Conservation (phyloP, 768 basidiomycete genomes). For the Xerocomellus chrysenteron region DNA sequence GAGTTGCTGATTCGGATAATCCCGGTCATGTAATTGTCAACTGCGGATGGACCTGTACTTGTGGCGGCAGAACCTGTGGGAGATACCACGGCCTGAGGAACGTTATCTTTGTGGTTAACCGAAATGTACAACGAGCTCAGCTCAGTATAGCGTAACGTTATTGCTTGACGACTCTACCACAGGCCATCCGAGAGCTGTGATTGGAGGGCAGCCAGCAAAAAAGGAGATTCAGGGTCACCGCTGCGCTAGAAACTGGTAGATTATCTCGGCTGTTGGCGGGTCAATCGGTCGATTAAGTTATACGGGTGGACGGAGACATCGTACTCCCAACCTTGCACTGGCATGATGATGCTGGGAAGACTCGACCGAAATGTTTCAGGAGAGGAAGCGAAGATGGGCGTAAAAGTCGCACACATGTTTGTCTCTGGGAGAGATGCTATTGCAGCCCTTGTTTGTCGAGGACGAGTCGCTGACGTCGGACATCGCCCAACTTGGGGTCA, state of each 20-base stretch:
- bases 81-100: neutral
- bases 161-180: no score
- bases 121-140: neutral
- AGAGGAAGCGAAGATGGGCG: neutral
- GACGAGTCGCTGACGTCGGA: no score
- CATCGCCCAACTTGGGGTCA: no score
- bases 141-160: no score
- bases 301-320: neutral
- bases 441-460: no score
- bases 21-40: neutral
- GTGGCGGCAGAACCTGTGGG: neutral
- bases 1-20: no score
- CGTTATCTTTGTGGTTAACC: neutral
- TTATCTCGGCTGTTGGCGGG: no score
- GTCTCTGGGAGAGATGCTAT: neutral
- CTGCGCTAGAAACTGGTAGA: no score
- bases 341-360: constrained; percentile 9
- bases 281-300: no score
- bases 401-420: neutral
- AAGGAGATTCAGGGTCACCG: no score
- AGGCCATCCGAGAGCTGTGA: no score
- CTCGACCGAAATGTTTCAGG: neutral
- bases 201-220: no score
- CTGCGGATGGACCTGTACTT: neutral
- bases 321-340: neutral